These are phyloP conservation scores for Coemansia sp. DNA, from an alignment of 192 early-diverging fungal genomes.

Conservation along the genomic window DNA sequence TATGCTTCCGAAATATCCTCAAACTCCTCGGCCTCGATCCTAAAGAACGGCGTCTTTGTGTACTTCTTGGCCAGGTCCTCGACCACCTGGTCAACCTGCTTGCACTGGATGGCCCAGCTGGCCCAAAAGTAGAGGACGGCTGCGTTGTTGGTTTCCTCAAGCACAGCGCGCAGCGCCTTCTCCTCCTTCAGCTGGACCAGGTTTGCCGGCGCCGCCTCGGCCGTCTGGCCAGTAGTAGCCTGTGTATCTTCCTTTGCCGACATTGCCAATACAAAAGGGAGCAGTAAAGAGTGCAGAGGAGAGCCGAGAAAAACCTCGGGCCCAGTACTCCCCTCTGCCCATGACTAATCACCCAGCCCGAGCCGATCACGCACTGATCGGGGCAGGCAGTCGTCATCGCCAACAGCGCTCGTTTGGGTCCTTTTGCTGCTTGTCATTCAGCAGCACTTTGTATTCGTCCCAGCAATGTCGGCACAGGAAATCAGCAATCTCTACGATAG, in stretches of 20 bases:
- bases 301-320: not conserved
- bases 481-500: conserved; percentile 18
- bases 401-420: no score
- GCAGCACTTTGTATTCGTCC: no score
- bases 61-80: conserved; percentile 75
- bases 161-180: conserved; percentile 17
- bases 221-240: no score
- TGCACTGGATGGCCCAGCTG: conserved; percentile 81
- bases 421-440: no score
- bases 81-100: conserved; percentile 91
- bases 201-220: conserved; percentile 1
- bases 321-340: no score
- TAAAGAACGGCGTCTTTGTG: conserved; percentile 66
- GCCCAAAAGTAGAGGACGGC: conserved; percentile 86
- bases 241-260: no score
- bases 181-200: conserved; percentile 30
- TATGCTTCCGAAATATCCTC: conserved; percentile 80
- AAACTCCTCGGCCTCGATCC: conserved; percentile 89
- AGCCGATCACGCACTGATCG: not conserved
- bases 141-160: conserved; percentile 26
- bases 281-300: not conserved
- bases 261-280: not conserved
- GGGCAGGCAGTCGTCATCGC: not conserved
- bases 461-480: not conserved
- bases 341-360: no score